Evolutionary conservation across 192 early-diverging fungal species (phyloP), one percentile per base, ranked within the genome.

Genomic region (Linderina pennispora): DNA sequence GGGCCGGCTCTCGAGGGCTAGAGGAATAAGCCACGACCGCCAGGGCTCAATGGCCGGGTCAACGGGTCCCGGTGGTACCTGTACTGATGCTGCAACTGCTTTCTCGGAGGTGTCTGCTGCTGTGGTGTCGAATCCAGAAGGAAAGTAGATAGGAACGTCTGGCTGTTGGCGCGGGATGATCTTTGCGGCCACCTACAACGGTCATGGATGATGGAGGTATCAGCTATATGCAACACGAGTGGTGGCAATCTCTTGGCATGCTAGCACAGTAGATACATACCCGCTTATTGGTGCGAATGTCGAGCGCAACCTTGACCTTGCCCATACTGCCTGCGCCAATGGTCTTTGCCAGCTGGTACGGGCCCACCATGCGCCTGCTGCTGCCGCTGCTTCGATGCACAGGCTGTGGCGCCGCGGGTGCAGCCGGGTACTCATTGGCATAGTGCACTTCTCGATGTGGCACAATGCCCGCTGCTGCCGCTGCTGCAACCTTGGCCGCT

Each of bases 261-360:
- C 22, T 18, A 13, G 8, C 23, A 22, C 40, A 35, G 31, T 23
- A 25, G 17, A 36, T 18, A 55, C 66, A 58, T 70, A 70, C 89
- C 73, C 91, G 86, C 58, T 92, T 89, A 19, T 86, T 85, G 23
- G 87, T 92, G n/a, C 81, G 74, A 25, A 76, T 77, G 54, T 94
- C 83, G 8, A 86, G 62, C 28, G 92, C 93, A 13, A 98, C 74
- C 55, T 97, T 95, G 45, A 98, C 95, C 65, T 96, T 98, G 44
- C 92, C 95, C 88, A 92, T 92, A 51, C 86, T 90, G 6, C 95
- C 95, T 37, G 91, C 88, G 15, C 95, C 95, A 25, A 98, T 71
- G 0, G 93, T 96, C 52, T 94, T 92, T 43, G 82, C 74, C 36
- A 98, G 80, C 45, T 80, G 79, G 61, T 90, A 98, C 34, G 84